phyloP scores from a whole-genome alignment of 2,329 filamentous ascomycete species.

The Aspergillus unguis region DNA sequence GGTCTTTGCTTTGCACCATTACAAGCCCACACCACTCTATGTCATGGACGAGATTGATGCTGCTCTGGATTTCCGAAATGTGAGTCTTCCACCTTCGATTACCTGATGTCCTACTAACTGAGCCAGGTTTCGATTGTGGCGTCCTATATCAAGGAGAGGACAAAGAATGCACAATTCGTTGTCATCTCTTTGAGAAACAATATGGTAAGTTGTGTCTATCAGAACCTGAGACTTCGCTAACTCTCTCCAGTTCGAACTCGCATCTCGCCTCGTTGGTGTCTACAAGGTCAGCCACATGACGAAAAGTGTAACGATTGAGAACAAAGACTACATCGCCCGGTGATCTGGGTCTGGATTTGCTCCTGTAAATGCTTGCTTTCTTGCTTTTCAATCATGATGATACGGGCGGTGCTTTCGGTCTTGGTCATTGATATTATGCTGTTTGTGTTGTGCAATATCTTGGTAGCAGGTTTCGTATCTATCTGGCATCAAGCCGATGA shows the following conservation, averaged over 20 bases:
- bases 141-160: slow-evolving; percentile 97
- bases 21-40: slow-evolving; percentile 94
- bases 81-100: slow-evolving; percentile 52
- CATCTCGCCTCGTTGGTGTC: slow-evolving; percentile 89
- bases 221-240: not conserved
- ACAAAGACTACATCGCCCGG: slow-evolving; percentile 66
- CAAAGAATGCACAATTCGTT: slow-evolving; percentile 98
- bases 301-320: slow-evolving; percentile 86
- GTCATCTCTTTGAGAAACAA: slow-evolving; percentile 98
- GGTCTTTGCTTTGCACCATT: slow-evolving; percentile 97
- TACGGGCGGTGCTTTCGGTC: slow-evolving; percentile 4
- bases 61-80: slow-evolving; percentile 94
- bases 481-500: not conserved
- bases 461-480: not conserved
- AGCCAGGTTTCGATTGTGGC: slow-evolving; percentile 88
- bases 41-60: slow-evolving; percentile 99
- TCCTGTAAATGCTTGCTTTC: slow-evolving; percentile 2
- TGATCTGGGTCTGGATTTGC: slow-evolving; percentile 17
- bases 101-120: slow-evolving; percentile 11
- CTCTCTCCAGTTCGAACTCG: slow-evolving; percentile 73
- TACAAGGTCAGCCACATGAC: slow-evolving; percentile 99
- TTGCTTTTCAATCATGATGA: slow-evolving; percentile 7
- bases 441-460: slow-evolving; percentile 1
- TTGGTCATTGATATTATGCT: not conserved
- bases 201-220: slow-evolving; percentile 56